Evolutionary conservation across 495 filamentous ascomycete genomes (phyloP), one percentile per base, ranked within the genome.

Genomic region (Lophiotrema nucula): DNA sequence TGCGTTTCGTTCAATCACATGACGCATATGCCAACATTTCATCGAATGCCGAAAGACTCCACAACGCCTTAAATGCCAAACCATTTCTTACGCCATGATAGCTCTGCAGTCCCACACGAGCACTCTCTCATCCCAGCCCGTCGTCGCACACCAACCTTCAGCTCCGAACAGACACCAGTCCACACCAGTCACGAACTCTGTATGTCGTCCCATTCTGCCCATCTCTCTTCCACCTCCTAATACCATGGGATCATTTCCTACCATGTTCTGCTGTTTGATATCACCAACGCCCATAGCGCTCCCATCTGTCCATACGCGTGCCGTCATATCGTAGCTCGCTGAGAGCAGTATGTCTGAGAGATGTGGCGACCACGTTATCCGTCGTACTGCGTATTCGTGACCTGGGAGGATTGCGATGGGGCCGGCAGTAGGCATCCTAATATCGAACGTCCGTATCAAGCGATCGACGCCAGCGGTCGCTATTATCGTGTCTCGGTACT

Each of bases 311-410:
- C 93, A 98, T 37, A 96, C 81, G 37, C 95, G 81, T 61, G 90
- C 91, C 11, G 88, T 96, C 93, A 98, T 98, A 73, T 98, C 93
- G 70, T 98, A 98, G 69, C 90, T 92, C 2, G 88, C 92, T 59
- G 84, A 91, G 23, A 95, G 76, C 45, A 98, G 70, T 15, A 95
- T 81, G 71, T 96, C 89, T 51, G 82, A 80, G 35, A 92, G 81
- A 77, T 97, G 93, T 22, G 93, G 93, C 61, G 86, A 90, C 93
- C 95, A 98, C 3, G 87, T 81, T 1, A 98, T 49, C 51, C 84
- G 84, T 38, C 89, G 79, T 13, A 98, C 83, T 5, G 95, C 93
- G 70, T 96, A 97, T 52, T 92, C 86, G 72, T 98, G 93, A 1
- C 93, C 93, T 0, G 79, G 63, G 68, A 98, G 78, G 4, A 90